These are phyloP conservation scores for Berkeleyomyces basicola DNA, from an alignment of 2,329 filamentous ascomycete species.

Conservation along the genomic window DNA sequence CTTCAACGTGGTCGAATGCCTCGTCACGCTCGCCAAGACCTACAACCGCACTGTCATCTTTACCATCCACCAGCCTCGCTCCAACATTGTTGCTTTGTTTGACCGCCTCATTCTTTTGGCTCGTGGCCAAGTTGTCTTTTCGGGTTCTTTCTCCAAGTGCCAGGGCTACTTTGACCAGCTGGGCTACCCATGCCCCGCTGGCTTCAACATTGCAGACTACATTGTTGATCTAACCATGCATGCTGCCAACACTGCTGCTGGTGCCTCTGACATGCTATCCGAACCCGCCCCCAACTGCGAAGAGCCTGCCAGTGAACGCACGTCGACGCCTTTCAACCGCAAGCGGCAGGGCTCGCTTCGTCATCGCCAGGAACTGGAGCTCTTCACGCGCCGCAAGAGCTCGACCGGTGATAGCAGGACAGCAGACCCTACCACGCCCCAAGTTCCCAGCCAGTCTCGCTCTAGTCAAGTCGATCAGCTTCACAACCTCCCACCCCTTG, in stretches of 20 bases:
- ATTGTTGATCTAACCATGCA: constrained; percentile 97
- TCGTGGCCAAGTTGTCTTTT: constrained; percentile 80
- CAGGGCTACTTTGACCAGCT: constrained; percentile 85
- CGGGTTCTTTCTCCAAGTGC: constrained; percentile 73
- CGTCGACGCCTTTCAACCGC: constrained; percentile 40
- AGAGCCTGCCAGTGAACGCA: constrained; percentile 45
- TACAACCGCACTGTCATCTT: constrained; percentile 97
- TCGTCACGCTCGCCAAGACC: constrained; percentile 85
- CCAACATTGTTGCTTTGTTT: constrained; percentile 94
- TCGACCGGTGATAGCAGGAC: constrained; percentile 41
- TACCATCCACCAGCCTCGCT: constrained; percentile 94
- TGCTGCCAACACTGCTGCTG: constrained; percentile 42
- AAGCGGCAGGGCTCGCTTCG: constrained; percentile 64
- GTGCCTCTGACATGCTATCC: constrained; percentile 20
- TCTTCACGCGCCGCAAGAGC: constrained; percentile 65
- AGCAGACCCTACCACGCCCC: neutral
- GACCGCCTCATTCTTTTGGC: constrained; percentile 86
- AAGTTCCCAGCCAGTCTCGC: neutral
- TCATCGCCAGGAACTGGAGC: constrained; percentile 71
- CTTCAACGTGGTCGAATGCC: constrained; percentile 92
- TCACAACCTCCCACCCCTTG: constrained; percentile 43
- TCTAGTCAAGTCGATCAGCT: constrained; percentile 39
- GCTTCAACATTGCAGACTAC: constrained; percentile 98
- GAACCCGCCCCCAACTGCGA: constrained; percentile 47
- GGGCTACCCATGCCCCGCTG: constrained; percentile 83